Percentiles rank a stretch among this genome's conserved stretches.
Conservation (phyloP, 441 rosid species). For the Adansonia grandidieri region DNA sequence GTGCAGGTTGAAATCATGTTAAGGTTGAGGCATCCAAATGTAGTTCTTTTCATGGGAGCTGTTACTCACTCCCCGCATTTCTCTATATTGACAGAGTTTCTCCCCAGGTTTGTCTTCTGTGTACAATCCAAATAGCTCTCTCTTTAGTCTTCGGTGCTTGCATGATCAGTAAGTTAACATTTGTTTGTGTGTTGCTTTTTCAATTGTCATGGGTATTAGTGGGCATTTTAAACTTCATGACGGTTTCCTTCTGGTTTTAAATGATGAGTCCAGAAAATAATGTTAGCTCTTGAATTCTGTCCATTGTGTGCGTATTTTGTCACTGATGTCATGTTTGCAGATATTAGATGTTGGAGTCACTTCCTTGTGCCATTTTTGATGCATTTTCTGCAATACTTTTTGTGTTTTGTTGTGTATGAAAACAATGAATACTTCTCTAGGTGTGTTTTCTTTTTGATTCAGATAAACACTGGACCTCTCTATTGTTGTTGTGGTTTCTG, state of each 20-base stretch:
- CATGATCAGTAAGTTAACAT: not conserved
- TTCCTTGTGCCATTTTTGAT: not conserved
- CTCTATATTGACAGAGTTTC: conserved; percentile 94
- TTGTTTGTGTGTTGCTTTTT: not conserved
- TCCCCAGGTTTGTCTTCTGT: conserved; percentile 69
- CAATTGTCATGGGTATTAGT: not conserved
- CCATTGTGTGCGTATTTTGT: not conserved
- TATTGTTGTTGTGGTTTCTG: conserved; percentile 14
- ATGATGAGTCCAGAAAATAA: not conserved
- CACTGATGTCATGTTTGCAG: not conserved
- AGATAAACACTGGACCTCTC: not conserved
- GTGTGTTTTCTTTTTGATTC: not conserved
- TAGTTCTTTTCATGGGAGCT: conserved; percentile 99
- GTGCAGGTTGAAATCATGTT: conserved; percentile 93
- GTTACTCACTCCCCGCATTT: conserved; percentile 90
- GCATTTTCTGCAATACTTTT: not conserved
- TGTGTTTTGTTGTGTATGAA: conserved; percentile 18
- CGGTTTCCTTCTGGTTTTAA: not conserved
- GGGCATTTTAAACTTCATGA: conserved; percentile 1
- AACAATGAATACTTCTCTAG: not conserved
- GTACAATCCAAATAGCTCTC: not conserved
- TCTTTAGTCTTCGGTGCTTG: not conserved
- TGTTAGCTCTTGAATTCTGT: not conserved
- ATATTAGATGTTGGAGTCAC: not conserved
- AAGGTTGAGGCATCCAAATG: conserved; percentile 94